Conservation (phyloP, 768 basidiomycete species). For the Boletus vermiculosoides region DNA sequence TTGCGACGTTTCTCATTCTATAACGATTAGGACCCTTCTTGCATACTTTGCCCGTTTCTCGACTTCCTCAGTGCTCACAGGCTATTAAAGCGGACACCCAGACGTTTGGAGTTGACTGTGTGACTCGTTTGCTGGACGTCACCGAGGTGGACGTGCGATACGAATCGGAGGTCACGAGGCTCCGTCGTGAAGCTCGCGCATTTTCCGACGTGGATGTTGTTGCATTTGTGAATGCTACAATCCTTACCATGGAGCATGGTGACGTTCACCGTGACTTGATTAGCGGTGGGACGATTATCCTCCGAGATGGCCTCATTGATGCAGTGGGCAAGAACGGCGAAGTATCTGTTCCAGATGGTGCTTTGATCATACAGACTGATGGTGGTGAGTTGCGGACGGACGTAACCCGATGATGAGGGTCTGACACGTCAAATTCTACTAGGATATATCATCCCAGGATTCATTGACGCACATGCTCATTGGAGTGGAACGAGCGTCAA, state of each 20-base stretch:
- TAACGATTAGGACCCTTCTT: slow-evolving; percentile 21
- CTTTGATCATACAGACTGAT: slow-evolving; percentile 53
- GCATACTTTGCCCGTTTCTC: slow-evolving; percentile 58
- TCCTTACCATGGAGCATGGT: slow-evolving; percentile 67
- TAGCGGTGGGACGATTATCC: slow-evolving; percentile 48
- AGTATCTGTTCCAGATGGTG: slow-evolving; percentile 37
- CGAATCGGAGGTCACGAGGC: slow-evolving; percentile 56
- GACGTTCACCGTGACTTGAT: slow-evolving; percentile 49
- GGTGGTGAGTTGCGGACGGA: slow-evolving; percentile 46
- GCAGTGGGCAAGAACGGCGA: slow-evolving; percentile 39
- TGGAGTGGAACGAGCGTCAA: slow-evolving; percentile 55
- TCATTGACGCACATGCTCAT: slow-evolving; percentile 76
- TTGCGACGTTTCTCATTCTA: not conserved
- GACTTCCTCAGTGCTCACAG: slow-evolving; percentile 47
- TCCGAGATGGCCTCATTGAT: slow-evolving; percentile 58
- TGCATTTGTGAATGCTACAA: slow-evolving; percentile 64
- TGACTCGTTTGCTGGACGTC: slow-evolving; percentile 53
- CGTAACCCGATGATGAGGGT: not conserved
- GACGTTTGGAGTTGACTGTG: slow-evolving; percentile 64
- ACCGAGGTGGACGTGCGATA: slow-evolving; percentile 60
- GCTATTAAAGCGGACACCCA: slow-evolving; percentile 47
- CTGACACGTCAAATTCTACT: slow-evolving; percentile 3
- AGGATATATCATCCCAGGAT: slow-evolving; percentile 70
- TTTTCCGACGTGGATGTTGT: slow-evolving; percentile 39
- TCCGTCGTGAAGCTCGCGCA: slow-evolving; percentile 50